Evolutionary conservation across 371 early-diverging fungal species (phyloP).

Genomic region (Saksenaea oblongispora): DNA sequence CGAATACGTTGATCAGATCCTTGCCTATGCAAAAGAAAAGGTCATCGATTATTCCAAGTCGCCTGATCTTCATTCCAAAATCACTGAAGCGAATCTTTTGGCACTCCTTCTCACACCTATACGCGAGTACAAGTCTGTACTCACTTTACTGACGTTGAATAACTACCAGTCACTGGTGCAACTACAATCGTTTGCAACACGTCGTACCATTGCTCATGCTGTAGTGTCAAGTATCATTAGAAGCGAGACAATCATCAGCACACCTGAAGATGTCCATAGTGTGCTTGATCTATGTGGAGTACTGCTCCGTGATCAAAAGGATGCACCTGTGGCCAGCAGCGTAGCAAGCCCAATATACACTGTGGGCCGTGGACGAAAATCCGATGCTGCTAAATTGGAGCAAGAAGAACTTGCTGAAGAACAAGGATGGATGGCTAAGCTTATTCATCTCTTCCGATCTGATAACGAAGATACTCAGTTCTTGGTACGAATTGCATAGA

Average conservation of each 20-base stretch:
- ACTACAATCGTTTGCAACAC: constrained; percentile 75
- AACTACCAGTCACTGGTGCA: constrained; percentile 78
- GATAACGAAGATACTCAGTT: constrained; percentile 70
- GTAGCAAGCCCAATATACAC: constrained; percentile 17
- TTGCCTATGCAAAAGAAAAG: constrained; percentile 78
- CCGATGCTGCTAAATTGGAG: constrained; percentile 41
- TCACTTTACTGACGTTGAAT: constrained; percentile 60
- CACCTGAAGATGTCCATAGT: constrained; percentile 80
- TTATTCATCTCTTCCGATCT: constrained; percentile 71
- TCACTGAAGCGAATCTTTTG: constrained; percentile 60
- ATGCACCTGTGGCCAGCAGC: constrained; percentile 37
- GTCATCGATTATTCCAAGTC: constrained; percentile 49
- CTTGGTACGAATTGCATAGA: constrained; percentile 30
- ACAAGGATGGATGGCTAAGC: constrained; percentile 79
- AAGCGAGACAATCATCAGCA: constrained; percentile 64
- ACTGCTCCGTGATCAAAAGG: constrained; percentile 78
- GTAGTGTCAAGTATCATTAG: constrained; percentile 69
- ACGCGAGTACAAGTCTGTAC: constrained; percentile 65
- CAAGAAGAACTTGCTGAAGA: constrained; percentile 81
- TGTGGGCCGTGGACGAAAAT: constrained; percentile 8
- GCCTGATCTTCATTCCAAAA: constrained; percentile 61
- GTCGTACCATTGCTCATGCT: constrained; percentile 76
- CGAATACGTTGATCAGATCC: constrained; percentile 83
- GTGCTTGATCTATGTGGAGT: constrained; percentile 81
- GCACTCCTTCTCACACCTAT: constrained; percentile 74